phyloP scores from a whole-genome alignment of 148 eudicot species.

The Cornus kousa region DNA sequence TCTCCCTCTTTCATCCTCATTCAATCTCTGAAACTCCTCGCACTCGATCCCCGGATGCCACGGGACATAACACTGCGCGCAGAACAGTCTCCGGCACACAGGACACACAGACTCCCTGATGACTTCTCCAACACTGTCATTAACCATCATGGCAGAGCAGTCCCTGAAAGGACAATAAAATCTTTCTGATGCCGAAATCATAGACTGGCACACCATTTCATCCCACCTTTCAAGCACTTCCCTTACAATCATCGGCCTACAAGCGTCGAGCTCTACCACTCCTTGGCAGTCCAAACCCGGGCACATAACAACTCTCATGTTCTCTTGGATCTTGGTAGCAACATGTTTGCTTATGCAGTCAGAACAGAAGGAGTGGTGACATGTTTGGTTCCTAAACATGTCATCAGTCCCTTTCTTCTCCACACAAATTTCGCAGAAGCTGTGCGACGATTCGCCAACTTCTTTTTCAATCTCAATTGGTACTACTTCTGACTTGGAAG shows the following conservation, averaged over 20 bases:
- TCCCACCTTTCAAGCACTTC: conserved; percentile 47
- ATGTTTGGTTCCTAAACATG: conserved; percentile 27
- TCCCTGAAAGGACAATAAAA: conserved; percentile 57
- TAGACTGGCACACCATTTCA: conserved; percentile 19
- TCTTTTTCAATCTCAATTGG: not conserved
- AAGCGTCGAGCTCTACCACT: conserved; percentile 22
- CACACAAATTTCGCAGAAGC: conserved; percentile 57
- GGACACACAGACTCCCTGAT: conserved; percentile 45
- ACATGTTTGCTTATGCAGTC: conserved; percentile 43
- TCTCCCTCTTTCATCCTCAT: conserved; percentile 31
- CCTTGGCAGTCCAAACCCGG: conserved; percentile 30
- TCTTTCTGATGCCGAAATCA: conserved; percentile 30
- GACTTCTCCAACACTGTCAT: conserved; percentile 14
- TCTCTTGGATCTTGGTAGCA: conserved; percentile 31
- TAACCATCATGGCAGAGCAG: conserved; percentile 48
- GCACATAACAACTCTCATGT: conserved; percentile 21
- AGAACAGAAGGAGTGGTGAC: conserved; percentile 53
- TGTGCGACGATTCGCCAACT: too few species aligned
- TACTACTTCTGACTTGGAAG: not conserved
- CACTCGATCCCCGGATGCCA: conserved; percentile 62
- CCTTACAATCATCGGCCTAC: conserved; percentile 23
- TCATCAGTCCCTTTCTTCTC: conserved; percentile 37
- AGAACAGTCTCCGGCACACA: conserved; percentile 47
- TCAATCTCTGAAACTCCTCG: conserved; percentile 44
- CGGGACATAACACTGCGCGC: conserved; percentile 46